Conservation (phyloP, 768 basidiomycete species). For the Tephrocybe sp. region DNA sequence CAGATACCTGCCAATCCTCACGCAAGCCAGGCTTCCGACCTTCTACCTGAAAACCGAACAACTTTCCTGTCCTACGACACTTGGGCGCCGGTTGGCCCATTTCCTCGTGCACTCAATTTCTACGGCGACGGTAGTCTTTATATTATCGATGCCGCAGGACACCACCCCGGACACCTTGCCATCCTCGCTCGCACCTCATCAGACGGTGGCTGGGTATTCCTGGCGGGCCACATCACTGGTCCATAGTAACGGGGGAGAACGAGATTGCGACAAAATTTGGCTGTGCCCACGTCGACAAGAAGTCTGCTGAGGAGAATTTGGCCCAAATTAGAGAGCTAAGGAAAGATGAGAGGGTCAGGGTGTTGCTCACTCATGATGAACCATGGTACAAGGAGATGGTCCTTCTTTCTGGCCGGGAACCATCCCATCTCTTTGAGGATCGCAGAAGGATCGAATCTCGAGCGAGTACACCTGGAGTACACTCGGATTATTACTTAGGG, state of each 20-base stretch:
- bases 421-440: constrained; percentile 21
- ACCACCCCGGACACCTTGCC: constrained; percentile 54
- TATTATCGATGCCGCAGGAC: constrained; percentile 57
- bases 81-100: constrained; percentile 14
- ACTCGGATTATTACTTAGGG: no score
- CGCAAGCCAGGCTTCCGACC: constrained; percentile 9
- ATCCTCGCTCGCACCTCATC: constrained; percentile 51
- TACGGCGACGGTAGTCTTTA: constrained; percentile 59
- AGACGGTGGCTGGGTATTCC: constrained; percentile 52
- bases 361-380: constrained; percentile 53
- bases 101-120: constrained; percentile 46
- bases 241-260: constrained; percentile 43
- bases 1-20: constrained; percentile 7
- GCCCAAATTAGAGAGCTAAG: constrained; percentile 28
- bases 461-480: no score
- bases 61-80: constrained; percentile 2
- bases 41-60: constrained; percentile 11
- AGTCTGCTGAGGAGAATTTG: constrained; percentile 41
- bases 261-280: constrained; percentile 33
- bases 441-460: no score
- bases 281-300: constrained; percentile 44
- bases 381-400: constrained; percentile 47
- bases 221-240: constrained; percentile 53
- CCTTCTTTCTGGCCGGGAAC: constrained; percentile 41
- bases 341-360: constrained; percentile 36